Evolutionary conservation across 1,139 yeast species (phyloP).

Genomic region (Candida gigantensis): DNA sequence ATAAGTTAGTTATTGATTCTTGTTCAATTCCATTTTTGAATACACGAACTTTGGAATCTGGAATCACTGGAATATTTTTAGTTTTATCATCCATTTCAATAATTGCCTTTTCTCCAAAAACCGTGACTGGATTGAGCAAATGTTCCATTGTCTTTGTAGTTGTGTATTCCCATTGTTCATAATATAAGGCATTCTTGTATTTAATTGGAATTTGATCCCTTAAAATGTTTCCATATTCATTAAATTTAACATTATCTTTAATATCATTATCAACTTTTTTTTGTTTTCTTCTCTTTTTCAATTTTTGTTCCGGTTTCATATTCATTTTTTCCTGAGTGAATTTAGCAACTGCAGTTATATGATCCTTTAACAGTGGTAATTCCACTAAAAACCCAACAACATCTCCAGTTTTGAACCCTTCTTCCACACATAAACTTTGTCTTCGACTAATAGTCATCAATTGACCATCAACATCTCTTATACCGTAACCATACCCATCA

Average conservation of each 20-base stretch:
- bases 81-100: constrained; percentile 29
- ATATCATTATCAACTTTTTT: constrained; percentile 13
- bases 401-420: constrained; percentile 72
- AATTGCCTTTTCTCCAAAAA: constrained; percentile 65
- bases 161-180: constrained; percentile 85
- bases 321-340: constrained; percentile 18
- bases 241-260: constrained; percentile 25
- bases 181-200: constrained; percentile 74
- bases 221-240: constrained; percentile 38
- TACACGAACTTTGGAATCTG: constrained; percentile 60
- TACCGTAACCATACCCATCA: constrained; percentile 91
- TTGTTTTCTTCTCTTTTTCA: constrained; percentile 19
- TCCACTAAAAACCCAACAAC: constrained; percentile 77
- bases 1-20: constrained; percentile 63
- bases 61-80: constrained; percentile 43
- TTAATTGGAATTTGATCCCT: constrained; percentile 90
- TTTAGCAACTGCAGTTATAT: constrained; percentile 29
- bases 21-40: constrained; percentile 74
- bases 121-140: constrained; percentile 69
- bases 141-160: constrained; percentile 77
- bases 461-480: constrained; percentile 81
- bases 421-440: constrained; percentile 44
- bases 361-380: constrained; percentile 57
- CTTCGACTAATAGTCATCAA: constrained; percentile 77
- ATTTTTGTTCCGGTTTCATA: constrained; percentile 12